Evolutionary conservation across 2,329 filamentous ascomycete species (phyloP).

Genomic region (Microdochium bolleyi): DNA sequence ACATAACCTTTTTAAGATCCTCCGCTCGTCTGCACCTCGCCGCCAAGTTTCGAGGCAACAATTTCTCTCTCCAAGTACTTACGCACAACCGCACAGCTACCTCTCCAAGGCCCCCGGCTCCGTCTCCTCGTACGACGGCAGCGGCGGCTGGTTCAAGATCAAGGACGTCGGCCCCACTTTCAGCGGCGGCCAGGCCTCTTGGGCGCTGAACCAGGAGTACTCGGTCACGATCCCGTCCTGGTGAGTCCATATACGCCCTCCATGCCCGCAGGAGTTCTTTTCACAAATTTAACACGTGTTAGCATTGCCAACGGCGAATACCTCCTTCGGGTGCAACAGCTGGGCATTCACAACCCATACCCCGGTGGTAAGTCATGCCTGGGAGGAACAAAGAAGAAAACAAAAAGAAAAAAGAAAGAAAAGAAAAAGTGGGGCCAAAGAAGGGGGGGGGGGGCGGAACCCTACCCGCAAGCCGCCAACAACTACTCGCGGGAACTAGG

Average conservation of each 20-base stretch:
- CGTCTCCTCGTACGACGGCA: slow-evolving; percentile 27
- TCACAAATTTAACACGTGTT: too few relatives aligned
- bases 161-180: slow-evolving; percentile 27
- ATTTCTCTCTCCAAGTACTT: too few relatives aligned
- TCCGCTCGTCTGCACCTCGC: too few relatives aligned
- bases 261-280: too few relatives aligned
- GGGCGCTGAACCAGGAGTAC: slow-evolving; percentile 24
- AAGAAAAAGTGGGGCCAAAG: too few relatives aligned
- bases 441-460: too few relatives aligned
- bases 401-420: too few relatives aligned
- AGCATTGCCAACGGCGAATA: slow-evolving; percentile 47
- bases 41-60: not conserved
- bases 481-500: too few relatives aligned
- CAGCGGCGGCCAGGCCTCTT: slow-evolving; percentile 19
- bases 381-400: too few relatives aligned
- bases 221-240: slow-evolving; percentile 37
- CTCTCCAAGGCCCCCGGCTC: slow-evolving; percentile 29
- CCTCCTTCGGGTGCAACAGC: slow-evolving; percentile 49
- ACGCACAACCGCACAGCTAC: slow-evolving; percentile 16
- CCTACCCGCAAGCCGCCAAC: too few relatives aligned
- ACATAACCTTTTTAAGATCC: too few relatives aligned
- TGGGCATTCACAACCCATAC: slow-evolving; percentile 50
- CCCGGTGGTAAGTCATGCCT: slow-evolving; percentile 25
- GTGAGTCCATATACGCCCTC: too few relatives aligned
- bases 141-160: slow-evolving; percentile 34